These are phyloP conservation scores for Sanguinoderma infundibulare DNA, from an alignment of 1,284 basidiomycete genomes.

Conservation along the genomic window DNA sequence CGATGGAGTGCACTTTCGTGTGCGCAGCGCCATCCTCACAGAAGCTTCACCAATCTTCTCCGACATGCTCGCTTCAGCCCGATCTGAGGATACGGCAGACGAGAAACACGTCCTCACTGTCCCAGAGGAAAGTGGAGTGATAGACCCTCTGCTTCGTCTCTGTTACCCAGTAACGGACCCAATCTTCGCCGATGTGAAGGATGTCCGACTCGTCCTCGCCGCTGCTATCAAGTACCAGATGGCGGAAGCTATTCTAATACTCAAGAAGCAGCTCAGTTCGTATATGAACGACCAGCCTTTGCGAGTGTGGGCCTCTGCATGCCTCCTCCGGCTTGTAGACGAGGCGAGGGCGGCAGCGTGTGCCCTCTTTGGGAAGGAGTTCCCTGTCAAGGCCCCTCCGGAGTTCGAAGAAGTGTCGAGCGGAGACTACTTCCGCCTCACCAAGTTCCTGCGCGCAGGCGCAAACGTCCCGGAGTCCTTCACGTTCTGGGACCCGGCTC, in stretches of 20 bases:
- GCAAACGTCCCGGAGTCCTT: conserved; percentile 9
- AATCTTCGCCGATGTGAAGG: conserved; percentile 5
- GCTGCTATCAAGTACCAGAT: conserved; percentile 20
- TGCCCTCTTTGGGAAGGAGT: conserved; percentile 4
- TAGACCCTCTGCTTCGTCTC: conserved; percentile 27
- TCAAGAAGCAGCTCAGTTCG: conserved; percentile 1
- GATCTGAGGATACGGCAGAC: neutral
- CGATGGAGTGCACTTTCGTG: conserved; percentile 17
- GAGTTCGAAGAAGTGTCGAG: conserved; percentile 18
- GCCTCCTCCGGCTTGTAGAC: conserved; percentile 7
- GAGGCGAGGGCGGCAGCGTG: conserved; percentile 3
- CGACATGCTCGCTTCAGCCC: conserved; percentile 34
- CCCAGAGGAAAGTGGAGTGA: conserved; percentile 16
- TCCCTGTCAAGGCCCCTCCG: neutral
- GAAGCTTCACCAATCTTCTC: conserved; percentile 38
- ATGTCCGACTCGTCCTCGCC: conserved; percentile 10
- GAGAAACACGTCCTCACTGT: conserved; percentile 16
- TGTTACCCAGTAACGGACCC: conserved; percentile 28
- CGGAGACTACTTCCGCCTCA: conserved; percentile 19
- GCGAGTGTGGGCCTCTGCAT: conserved; percentile 9
- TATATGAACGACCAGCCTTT: conserved; percentile 3
- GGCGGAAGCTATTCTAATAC: conserved; percentile 12
- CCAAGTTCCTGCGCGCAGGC: conserved; percentile 7
- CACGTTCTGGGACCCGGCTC: conserved; percentile 7
- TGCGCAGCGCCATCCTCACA: conserved; percentile 14